Percentiles rank a stretch among this genome's conserved stretches.
Conservation (phyloP, 768 basidiomycete species). For the Leccinellum luteum region DNA sequence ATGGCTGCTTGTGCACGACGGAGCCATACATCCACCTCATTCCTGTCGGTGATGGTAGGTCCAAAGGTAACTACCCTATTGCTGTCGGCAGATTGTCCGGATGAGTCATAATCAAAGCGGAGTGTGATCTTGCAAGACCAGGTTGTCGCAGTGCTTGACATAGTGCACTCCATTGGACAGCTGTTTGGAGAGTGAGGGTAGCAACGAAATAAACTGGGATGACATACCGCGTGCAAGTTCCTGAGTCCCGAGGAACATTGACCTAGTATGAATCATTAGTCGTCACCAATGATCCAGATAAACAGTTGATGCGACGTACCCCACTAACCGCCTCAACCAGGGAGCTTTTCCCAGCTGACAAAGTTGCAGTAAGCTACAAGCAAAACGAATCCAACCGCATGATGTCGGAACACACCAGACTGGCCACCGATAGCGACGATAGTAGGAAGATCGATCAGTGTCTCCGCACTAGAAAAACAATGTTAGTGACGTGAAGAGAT, state of each 20-base stretch:
- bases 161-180: constrained; percentile 53
- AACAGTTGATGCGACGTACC: constrained; percentile 33
- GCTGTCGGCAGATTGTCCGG: constrained; percentile 21
- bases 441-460: constrained; percentile 45
- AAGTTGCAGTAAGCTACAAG: not conserved
- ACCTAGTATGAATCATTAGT: constrained; percentile 37
- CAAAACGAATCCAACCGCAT: not conserved
- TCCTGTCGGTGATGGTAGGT: constrained; percentile 26
- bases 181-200: constrained; percentile 25
- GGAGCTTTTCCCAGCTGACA: constrained; percentile 56
- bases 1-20: constrained; percentile 48
- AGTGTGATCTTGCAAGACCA: constrained; percentile 49
- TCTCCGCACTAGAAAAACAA: constrained; percentile 32
- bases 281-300: not conserved
- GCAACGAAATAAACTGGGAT: not conserved
- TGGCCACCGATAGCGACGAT: constrained; percentile 57
- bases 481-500: not conserved
- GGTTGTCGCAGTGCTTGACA: constrained; percentile 37
- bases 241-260: constrained; percentile 58
- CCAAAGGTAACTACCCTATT: constrained; percentile 28
- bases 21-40: constrained; percentile 40
- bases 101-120: constrained; percentile 31
- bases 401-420: constrained; percentile 39
- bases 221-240: constrained; percentile 53
- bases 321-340: constrained; percentile 57